A percentile compares a stretch with the other conserved stretches of the same genome.
Conservation (phyloP, 441 rosid species). For the Geranium incanum region DNA sequence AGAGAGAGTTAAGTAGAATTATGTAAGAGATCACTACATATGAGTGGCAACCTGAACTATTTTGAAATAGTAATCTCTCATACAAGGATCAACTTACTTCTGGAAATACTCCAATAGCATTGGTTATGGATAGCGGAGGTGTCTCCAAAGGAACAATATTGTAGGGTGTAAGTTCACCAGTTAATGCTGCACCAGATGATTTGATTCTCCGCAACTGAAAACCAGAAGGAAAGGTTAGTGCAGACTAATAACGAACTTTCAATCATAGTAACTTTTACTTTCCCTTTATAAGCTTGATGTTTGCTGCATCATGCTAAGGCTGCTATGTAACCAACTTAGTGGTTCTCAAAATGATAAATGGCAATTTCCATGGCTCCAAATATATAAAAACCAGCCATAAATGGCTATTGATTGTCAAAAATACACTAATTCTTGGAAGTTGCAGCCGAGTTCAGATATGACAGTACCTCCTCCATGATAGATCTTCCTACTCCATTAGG, state of each 20-base stretch:
- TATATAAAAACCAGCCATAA: neutral
- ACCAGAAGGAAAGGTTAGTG: constrained; percentile 18
- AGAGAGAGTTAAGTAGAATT: neutral
- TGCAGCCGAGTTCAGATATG: constrained; percentile 17
- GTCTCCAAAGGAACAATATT: constrained; percentile 93
- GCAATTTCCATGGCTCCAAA: neutral
- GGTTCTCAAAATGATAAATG: neutral
- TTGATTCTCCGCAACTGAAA: constrained; percentile 71
- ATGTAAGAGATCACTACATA: constrained; percentile 4
- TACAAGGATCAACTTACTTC: constrained; percentile 55
- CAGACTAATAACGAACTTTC: constrained; percentile 1
- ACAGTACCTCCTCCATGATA: constrained; percentile 79
- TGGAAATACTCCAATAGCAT: constrained; percentile 81
- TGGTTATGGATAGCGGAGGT: constrained; percentile 77
- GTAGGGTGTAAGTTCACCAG: constrained; percentile 78
- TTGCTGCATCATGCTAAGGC: constrained; percentile 1
- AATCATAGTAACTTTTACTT: neutral
- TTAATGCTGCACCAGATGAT: constrained; percentile 48
- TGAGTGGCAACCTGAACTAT: constrained; percentile 4
- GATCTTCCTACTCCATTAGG: constrained; percentile 79
- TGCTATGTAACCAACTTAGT: constrained; percentile 1
- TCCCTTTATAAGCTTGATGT: neutral
- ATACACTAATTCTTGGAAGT: constrained; percentile 5
- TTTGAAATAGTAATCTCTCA: neutral
- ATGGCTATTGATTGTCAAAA: neutral